These are phyloP conservation scores for Zychaea mexicana DNA, from an alignment of 371 early-diverging fungal species.

Conservation along the genomic window DNA sequence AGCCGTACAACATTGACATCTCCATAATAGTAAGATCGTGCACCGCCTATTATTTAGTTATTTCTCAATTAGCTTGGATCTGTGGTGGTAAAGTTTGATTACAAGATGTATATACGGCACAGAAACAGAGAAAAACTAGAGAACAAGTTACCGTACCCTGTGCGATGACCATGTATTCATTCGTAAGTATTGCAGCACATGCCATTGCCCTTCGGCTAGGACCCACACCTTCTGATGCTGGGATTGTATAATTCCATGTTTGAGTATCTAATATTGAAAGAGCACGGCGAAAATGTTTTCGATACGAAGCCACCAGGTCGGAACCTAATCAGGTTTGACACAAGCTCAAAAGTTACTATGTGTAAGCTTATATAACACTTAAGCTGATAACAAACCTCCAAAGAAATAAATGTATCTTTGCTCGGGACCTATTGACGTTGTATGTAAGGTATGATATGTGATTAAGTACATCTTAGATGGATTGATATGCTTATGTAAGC, in stretches of 20 bases:
- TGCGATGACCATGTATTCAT: conserved; percentile 32
- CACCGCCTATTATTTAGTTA: conserved; percentile 11
- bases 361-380: not conserved
- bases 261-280: conserved; percentile 43
- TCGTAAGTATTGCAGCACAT: conserved; percentile 32
- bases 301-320: not conserved
- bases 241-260: conserved; percentile 44
- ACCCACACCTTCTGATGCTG: conserved; percentile 31
- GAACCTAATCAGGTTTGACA: no score
- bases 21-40: conserved; percentile 38
- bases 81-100: no score
- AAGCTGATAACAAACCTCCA: conserved; percentile 5
- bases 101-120: no score
- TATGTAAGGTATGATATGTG: no score
- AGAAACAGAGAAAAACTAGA: not conserved
- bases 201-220: conserved; percentile 44
- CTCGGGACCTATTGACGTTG: conserved; percentile 6
- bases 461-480: no score
- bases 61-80: no score
- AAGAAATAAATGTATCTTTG: conserved; percentile 12
- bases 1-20: conserved; percentile 36
- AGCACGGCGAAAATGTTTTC: not conserved
- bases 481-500: no score
- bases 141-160: conserved; percentile 30
- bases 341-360: not conserved